Evolutionary conservation across 768 basidiomycete genomes (phyloP).

Genomic region (Rhodotorula kratochvilovae): DNA sequence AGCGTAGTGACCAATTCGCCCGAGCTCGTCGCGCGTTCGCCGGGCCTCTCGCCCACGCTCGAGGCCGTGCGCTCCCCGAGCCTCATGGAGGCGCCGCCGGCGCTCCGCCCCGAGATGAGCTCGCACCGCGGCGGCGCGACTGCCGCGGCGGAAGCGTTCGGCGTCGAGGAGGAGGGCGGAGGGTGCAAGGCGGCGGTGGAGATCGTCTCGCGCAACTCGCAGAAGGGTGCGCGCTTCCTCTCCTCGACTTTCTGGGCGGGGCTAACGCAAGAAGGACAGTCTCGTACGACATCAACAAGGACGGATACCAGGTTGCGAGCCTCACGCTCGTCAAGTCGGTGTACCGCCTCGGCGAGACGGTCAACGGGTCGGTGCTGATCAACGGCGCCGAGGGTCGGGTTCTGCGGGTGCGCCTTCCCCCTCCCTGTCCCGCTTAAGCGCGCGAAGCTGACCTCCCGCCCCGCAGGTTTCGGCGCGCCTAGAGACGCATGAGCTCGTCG

Average conservation of each 20-base stretch:
- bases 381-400: conserved; percentile 75
- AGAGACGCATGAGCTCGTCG: conserved; percentile 72
- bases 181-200: conserved; percentile 75
- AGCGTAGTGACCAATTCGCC: conserved; percentile 39
- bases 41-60: conserved; percentile 14
- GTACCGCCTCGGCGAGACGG: conserved; percentile 86
- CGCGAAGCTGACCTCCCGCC: no score
- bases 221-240: conserved; percentile 61
- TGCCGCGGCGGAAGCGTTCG: conserved; percentile 7
- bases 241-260: background rate
- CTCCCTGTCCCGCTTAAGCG: background rate
- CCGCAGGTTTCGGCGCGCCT: conserved; percentile 76
- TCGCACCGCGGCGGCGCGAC: conserved; percentile 2
- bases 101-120: conserved; percentile 34
- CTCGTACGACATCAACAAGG: conserved; percentile 92
- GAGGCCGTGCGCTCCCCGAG: conserved; percentile 10
- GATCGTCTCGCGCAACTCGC: conserved; percentile 79
- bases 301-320: conserved; percentile 80
- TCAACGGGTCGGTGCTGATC: conserved; percentile 79
- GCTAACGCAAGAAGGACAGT: conserved; percentile 51
- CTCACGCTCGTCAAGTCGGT: conserved; percentile 87
- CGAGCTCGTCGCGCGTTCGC: conserved; percentile 19
- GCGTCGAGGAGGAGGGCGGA: conserved; percentile 34
- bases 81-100: conserved; percentile 30
- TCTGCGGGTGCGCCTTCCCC: conserved; percentile 59